A percentile compares a stretch with the other conserved stretches of the same genome.
phyloP scores from a whole-genome alignment of 495 filamentous ascomycete genomes.

The Cryomyces antarcticus region DNA sequence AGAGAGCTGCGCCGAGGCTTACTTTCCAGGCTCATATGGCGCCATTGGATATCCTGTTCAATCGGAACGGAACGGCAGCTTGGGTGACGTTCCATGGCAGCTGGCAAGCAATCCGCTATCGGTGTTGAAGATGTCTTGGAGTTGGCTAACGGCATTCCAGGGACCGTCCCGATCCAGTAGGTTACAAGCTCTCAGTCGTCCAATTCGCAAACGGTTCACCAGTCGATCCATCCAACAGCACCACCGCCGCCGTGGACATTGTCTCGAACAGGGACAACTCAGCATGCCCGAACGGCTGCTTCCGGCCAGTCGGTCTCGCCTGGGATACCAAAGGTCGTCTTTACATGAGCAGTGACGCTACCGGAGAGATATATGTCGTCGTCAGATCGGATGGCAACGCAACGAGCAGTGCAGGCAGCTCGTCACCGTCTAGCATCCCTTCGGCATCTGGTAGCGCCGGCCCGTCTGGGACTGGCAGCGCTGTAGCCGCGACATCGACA shows the following conservation, averaged over 20 bases:
- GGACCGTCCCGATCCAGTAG: constrained; percentile 23
- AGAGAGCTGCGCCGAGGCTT: constrained; percentile 11
- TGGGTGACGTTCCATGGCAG: constrained; percentile 23
- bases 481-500: neutral
- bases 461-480: neutral
- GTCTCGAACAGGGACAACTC: constrained; percentile 24
- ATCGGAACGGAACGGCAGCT: constrained; percentile 16
- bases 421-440: neutral
- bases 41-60: constrained; percentile 21
- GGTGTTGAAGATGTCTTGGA: neutral
- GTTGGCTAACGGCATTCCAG: constrained; percentile 7
- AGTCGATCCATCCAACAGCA: constrained; percentile 19
- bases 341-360: constrained; percentile 27
- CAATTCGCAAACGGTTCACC: constrained; percentile 26
- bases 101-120: constrained; percentile 13
- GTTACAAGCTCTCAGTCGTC: constrained; percentile 28
- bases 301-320: constrained; percentile 29
- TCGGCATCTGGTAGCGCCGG: neutral
- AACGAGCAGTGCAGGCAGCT: neutral
- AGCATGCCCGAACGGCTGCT: constrained; percentile 22
- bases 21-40: constrained; percentile 21
- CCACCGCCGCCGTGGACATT: constrained; percentile 23
- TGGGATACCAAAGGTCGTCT: constrained; percentile 26
- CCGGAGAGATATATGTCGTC: constrained; percentile 29
- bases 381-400: constrained; percentile 17